Base-by-base conservation (phyloP, 208 protist genomes). In the Crithidia acanthocephali region DNA sequence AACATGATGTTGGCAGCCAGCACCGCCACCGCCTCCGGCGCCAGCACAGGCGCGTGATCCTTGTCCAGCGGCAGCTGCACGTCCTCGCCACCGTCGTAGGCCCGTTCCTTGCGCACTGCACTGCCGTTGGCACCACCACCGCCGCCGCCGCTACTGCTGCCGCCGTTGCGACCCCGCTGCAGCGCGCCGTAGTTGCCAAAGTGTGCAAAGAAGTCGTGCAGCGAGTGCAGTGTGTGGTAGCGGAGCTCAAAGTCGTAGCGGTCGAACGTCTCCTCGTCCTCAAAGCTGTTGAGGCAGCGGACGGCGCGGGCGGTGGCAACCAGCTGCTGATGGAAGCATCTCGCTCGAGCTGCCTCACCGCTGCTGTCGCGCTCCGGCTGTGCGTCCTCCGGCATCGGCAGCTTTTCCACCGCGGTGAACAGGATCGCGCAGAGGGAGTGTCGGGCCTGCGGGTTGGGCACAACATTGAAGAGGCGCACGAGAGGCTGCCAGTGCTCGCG, bases 221-320 rank as follows among this genome's bases (percentile, higher is more conserved):
- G 80, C 7, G 90, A 84, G 68, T 88, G 82, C 40, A 94, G 86
- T 16, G 88, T 92, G 72, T 97, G 90, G 69, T 87, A 97, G 63
- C 92, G 87, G 23, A 91, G 79, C 33, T 95, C 92, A 71, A 91
- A 97, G 68, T 97, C 90, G 81, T 97, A 97, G 33, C 74, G 79
- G 40, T 88, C 83, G 18, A 91, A 72, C 5, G 69, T 59, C 16
- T 63, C 76, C 66, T 85, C 81, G 51, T 72, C 69, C 28, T 83
- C 81, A 67, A 94, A 96, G 67, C 84, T 91, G 71, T 96, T 96
- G 47, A 96, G 67, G 61, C 86, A 88, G 13, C 40, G 33, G 13
- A 94, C 84, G 8, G 87, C 88, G 30, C 87, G 86, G 22, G 81
- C 86, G 5, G 85, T 70, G 44, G 88, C 87, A 6, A 58, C 75